phyloP scores from a whole-genome alignment of 441 rosid genomes.

The Pelargonium fulgidum region DNA sequence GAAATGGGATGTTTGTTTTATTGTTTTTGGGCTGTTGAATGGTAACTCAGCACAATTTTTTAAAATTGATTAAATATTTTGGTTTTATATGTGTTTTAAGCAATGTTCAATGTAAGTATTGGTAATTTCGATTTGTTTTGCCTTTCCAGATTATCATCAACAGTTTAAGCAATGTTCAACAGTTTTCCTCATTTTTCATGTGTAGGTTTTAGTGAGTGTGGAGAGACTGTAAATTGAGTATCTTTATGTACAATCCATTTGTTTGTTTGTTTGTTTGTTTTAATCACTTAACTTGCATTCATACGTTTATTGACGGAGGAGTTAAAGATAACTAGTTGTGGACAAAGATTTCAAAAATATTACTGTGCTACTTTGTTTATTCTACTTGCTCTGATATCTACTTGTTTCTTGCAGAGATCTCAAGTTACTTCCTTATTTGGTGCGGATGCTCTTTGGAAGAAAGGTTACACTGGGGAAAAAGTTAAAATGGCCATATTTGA shows the following conservation, averaged over 20 bases:
- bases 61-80: neutral
- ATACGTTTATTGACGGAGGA: neutral
- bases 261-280: neutral
- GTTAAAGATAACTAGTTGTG: neutral
- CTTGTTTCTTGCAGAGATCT: constrained; percentile 49
- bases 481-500: constrained; percentile 99
- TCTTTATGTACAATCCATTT: neutral
- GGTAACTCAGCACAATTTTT: neutral
- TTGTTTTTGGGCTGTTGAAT: no score
- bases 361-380: neutral
- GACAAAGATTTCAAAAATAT: neutral
- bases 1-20: neutral
- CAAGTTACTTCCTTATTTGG: constrained; percentile 96
- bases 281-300: neutral
- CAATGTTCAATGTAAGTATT: neutral
- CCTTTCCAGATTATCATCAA: neutral
- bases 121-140: neutral
- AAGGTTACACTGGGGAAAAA: constrained; percentile 83
- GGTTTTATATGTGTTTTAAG: neutral
- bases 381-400: constrained; percentile 11
- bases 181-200: neutral
- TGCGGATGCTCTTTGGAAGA: constrained; percentile 82
- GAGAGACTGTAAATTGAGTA: neutral
- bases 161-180: no score
- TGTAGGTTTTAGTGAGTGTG: neutral